Conservation (phyloP, 1,139 yeast genomes). For the Eremothecium sinecaudum region DNA sequence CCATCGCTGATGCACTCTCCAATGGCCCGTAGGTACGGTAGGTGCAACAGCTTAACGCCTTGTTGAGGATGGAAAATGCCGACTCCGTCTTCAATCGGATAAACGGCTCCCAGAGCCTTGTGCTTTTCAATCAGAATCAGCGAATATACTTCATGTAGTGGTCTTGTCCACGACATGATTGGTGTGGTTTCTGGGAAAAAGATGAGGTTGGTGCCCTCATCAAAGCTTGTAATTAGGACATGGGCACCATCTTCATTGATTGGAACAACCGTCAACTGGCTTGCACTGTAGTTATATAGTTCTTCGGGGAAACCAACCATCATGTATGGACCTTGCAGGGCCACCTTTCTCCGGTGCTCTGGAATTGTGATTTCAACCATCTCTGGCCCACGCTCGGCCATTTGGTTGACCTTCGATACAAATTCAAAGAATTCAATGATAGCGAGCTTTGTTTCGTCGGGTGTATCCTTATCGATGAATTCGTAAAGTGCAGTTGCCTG, state of each 20-base stretch:
- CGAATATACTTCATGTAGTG: slow-evolving; percentile 10
- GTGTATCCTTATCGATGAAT: slow-evolving; percentile 1
- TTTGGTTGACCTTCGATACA: not conserved
- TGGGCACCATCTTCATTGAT: slow-evolving; percentile 22
- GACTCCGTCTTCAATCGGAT: not conserved
- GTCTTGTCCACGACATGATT: slow-evolving; percentile 24
- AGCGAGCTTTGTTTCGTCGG: slow-evolving; percentile 1
- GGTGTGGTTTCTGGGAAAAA: slow-evolving; percentile 25
- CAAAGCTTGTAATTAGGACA: slow-evolving; percentile 16
- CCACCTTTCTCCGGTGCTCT: slow-evolving; percentile 1
- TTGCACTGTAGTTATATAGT: slow-evolving; percentile 38
- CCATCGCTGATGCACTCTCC: slow-evolving; percentile 16
- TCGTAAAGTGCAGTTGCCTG: slow-evolving; percentile 3
- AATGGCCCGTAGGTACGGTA: slow-evolving; percentile 13
- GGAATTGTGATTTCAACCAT: slow-evolving; percentile 1
- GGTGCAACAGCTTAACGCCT: slow-evolving; percentile 4
- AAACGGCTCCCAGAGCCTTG: slow-evolving; percentile 14
- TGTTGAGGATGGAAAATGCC: slow-evolving; percentile 6
- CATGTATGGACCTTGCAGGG: slow-evolving; percentile 44
- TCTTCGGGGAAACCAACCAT: slow-evolving; percentile 44
- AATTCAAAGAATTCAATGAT: slow-evolving; percentile 4
- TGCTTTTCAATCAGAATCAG: slow-evolving; percentile 13
- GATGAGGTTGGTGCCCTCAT: slow-evolving; percentile 20
- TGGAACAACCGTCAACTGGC: slow-evolving; percentile 29
- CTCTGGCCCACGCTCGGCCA: not conserved